Percentiles rank a stretch among this genome's conserved stretches.
Conservation (phyloP, 2,329 filamentous ascomycete genomes). For the Pyrenochaeta sp. region DNA sequence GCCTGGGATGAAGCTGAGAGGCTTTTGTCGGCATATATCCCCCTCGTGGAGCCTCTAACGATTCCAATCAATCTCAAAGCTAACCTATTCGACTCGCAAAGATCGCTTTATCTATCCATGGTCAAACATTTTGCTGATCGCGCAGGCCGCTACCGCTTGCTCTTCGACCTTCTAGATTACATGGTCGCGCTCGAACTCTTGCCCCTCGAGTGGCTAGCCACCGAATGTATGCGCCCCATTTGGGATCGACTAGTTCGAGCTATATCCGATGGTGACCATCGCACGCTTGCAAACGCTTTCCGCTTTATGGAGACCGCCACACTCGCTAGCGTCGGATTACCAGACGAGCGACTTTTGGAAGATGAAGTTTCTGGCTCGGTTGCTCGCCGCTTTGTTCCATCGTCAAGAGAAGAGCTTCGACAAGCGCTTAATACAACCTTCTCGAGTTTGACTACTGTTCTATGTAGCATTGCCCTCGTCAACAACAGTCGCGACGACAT, state of each 20-base stretch:
- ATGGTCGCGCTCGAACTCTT: constrained; percentile 46
- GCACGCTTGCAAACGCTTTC: constrained; percentile 34
- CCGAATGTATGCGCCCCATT: constrained; percentile 43
- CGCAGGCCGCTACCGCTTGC: constrained; percentile 41
- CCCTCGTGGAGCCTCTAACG: constrained; percentile 31
- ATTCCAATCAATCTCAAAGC: constrained; percentile 36
- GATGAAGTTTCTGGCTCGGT: constrained; percentile 25
- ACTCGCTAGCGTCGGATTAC: constrained; percentile 38
- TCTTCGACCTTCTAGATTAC: constrained; percentile 45
- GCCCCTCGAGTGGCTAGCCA: constrained; percentile 51
- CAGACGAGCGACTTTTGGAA: constrained; percentile 33
- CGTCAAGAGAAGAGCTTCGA: constrained; percentile 37
- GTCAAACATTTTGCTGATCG: constrained; percentile 38
- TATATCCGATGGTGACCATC: constrained; percentile 39
- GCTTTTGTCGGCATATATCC: constrained; percentile 39
- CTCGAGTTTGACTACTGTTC: constrained; percentile 45
- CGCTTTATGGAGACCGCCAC: constrained; percentile 43
- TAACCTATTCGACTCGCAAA: constrained; percentile 38
- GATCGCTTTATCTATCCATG: constrained; percentile 36
- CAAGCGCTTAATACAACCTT: constrained; percentile 47
- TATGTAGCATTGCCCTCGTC: constrained; percentile 44
- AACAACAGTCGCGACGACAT: constrained; percentile 29
- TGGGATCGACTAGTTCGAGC: constrained; percentile 47
- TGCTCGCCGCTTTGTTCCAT: constrained; percentile 32
- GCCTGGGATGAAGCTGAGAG: constrained; percentile 49